These are phyloP conservation scores for Leccinum incarnatum DNA, from an alignment of 768 basidiomycete species.

Conservation along the genomic window DNA sequence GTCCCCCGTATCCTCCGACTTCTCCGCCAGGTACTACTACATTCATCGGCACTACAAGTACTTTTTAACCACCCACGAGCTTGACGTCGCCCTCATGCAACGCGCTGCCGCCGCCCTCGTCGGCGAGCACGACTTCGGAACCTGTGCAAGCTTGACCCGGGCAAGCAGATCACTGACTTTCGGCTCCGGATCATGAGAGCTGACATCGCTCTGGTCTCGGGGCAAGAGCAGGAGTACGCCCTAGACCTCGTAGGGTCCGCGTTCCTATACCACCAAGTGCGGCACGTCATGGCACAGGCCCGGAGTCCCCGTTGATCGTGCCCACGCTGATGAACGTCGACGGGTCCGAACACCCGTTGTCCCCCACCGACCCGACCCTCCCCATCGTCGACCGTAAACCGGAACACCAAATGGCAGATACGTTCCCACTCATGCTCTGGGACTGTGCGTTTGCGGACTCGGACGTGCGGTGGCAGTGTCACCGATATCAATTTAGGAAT, in stretches of 20 bases:
- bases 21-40: conserved; percentile 90
- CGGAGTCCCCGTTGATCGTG: conserved; percentile 73
- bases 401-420: conserved; percentile 91
- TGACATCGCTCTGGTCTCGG: conserved; percentile 48
- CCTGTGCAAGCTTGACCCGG: conserved; percentile 88
- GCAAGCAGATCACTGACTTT: conserved; percentile 87
- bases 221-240: conserved; percentile 50
- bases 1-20: conserved; percentile 78
- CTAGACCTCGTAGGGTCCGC: conserved; percentile 85
- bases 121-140: conserved; percentile 94
- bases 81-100: conserved; percentile 76
- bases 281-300: conserved; percentile 88
- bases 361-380: conserved; percentile 27
- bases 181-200: conserved; percentile 65
- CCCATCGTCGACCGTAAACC: conserved; percentile 72
- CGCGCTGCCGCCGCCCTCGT: conserved; percentile 67
- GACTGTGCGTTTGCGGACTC: conserved; percentile 71
- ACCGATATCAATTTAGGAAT: too few relatives aligned
- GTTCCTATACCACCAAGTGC: conserved; percentile 94
- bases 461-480: conserved; percentile 65
- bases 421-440: conserved; percentile 34
- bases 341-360: conserved; percentile 16
- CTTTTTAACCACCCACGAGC: conserved; percentile 72
- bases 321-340: conserved; percentile 71
- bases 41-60: conserved; percentile 93